phyloP scores from a whole-genome alignment of 768 basidiomycete genomes.

The Lanmaoa rubissima region DNA sequence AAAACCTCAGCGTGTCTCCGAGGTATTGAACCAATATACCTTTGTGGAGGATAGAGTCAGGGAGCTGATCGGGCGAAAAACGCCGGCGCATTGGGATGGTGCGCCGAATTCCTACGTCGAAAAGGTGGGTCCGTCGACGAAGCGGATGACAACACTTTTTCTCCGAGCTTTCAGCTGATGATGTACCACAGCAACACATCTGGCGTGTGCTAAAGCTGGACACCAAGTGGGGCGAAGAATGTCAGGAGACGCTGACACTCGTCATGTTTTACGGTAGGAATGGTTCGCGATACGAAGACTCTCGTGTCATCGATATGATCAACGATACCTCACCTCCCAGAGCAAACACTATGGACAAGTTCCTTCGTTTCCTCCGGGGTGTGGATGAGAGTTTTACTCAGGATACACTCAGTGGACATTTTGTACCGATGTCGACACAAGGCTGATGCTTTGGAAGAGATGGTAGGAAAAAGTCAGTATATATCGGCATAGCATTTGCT shows the following conservation, averaged over 20 bases:
- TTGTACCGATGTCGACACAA: background rate
- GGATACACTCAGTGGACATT: constrained; percentile 21
- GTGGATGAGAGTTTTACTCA: constrained; percentile 42
- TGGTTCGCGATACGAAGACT: constrained; percentile 49
- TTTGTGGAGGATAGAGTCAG: constrained; percentile 53
- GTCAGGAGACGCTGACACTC: constrained; percentile 50
- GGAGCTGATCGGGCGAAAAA: constrained; percentile 40
- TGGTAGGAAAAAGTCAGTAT: background rate
- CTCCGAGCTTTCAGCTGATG: background rate
- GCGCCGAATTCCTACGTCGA: constrained; percentile 39
- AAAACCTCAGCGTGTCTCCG: constrained; percentile 38
- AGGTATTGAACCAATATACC: constrained; percentile 47
- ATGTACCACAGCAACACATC: constrained; percentile 42
- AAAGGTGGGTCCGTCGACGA: constrained; percentile 36
- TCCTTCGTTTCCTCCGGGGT: constrained; percentile 47
- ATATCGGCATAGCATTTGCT: constrained; percentile 1
- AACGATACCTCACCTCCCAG: constrained; percentile 43
- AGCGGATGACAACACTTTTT: background rate
- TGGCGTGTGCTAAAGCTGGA: constrained; percentile 47
- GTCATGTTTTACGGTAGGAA: constrained; percentile 55
- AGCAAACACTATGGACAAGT: constrained; percentile 46
- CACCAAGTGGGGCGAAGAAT: constrained; percentile 43
- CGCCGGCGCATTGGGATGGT: constrained; percentile 41
- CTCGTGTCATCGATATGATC: constrained; percentile 49
- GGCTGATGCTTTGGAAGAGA: background rate